These are phyloP conservation scores for Diaporthe sp. DNA, from an alignment of 2,329 filamentous ascomycete genomes.

Conservation along the genomic window DNA sequence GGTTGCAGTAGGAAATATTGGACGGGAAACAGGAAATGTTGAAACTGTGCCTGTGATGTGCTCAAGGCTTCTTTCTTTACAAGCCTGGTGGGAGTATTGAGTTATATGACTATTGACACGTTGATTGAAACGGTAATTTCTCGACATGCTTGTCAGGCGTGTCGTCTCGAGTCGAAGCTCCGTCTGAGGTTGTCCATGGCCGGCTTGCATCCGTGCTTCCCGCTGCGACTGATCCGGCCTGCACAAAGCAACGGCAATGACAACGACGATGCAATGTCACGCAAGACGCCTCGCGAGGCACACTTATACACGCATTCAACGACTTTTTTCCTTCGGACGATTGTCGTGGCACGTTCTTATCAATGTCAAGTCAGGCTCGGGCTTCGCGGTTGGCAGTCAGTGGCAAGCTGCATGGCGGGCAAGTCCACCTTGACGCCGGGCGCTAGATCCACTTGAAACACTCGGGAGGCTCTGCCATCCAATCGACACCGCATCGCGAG, in stretches of 20 bases:
- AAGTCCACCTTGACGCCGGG: slow-evolving; percentile 41
- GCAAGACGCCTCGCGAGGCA: slow-evolving; percentile 9
- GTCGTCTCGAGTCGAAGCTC: slow-evolving; percentile 31
- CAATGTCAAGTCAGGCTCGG: not conserved
- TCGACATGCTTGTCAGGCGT: slow-evolving; percentile 2
- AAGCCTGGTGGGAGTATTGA: slow-evolving; percentile 4
- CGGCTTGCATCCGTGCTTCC: slow-evolving; percentile 22
- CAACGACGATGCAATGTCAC: slow-evolving; percentile 6
- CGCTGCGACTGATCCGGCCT: not conserved
- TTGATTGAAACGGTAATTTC: slow-evolving; percentile 18
- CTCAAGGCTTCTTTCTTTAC: slow-evolving; percentile 7
- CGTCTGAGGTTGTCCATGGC: slow-evolving; percentile 27
- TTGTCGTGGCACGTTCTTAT: slow-evolving; percentile 19
- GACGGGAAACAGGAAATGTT: slow-evolving; percentile 9
- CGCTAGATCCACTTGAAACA: slow-evolving; percentile 49
- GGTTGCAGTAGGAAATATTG: slow-evolving; percentile 16
- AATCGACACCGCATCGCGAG: slow-evolving; percentile 45
- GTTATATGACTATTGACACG: slow-evolving; percentile 29
- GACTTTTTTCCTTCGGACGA: not conserved
- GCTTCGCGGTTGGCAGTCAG: not conserved
- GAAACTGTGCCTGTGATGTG: not conserved
- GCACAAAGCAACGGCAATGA: slow-evolving; percentile 7
- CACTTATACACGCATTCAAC: not conserved
- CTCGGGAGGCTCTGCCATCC: slow-evolving; percentile 44
- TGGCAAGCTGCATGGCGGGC: slow-evolving; percentile 40